Percentiles rank a stretch among this genome's conserved stretches.
Evolutionary conservation across 208 protist species (phyloP).

Genomic region (Crithidia brevicula): DNA sequence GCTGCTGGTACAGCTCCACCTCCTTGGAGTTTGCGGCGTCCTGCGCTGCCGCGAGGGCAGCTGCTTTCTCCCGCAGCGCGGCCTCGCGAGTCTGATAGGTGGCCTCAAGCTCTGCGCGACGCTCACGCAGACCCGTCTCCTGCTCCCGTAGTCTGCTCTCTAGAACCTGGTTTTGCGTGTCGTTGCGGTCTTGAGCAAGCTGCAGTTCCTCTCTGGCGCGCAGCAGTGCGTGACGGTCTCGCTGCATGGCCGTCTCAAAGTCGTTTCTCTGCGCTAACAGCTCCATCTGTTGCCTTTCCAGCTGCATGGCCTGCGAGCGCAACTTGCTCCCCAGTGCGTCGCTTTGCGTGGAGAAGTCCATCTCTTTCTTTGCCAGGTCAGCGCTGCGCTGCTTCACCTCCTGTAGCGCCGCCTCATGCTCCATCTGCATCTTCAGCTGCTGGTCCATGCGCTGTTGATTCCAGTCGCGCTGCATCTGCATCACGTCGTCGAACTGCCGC

Average conservation of each 20-base stretch:
- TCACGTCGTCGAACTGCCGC: slow-evolving; percentile 25
- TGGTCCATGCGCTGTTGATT: slow-evolving; percentile 29
- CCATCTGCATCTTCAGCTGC: slow-evolving; percentile 47
- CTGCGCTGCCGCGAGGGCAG: slow-evolving; percentile 24
- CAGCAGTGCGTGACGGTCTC: slow-evolving; percentile 42
- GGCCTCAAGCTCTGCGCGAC: slow-evolving; percentile 43
- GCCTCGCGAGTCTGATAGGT: slow-evolving; percentile 35
- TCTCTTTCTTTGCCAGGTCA: slow-evolving; percentile 21
- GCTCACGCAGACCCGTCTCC: slow-evolving; percentile 39
- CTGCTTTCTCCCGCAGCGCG: slow-evolving; percentile 33
- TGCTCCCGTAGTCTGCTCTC: slow-evolving; percentile 32
- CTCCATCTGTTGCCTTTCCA: slow-evolving; percentile 48
- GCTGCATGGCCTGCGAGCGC: slow-evolving; percentile 43
- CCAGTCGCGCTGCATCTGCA: slow-evolving; percentile 35
- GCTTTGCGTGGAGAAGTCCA: slow-evolving; percentile 20
- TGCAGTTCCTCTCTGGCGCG: slow-evolving; percentile 50
- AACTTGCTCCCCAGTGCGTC: slow-evolving; percentile 34
- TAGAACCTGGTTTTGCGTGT: slow-evolving; percentile 31
- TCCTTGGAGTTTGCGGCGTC: slow-evolving; percentile 23
- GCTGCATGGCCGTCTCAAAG: slow-evolving; percentile 41
- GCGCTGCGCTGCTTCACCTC: slow-evolving; percentile 30
- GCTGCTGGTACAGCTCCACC: slow-evolving; percentile 36
- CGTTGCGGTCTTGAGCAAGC: slow-evolving; percentile 30
- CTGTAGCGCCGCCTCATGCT: slow-evolving; percentile 32
- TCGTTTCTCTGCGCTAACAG: slow-evolving; percentile 38